Evolutionary conservation across 257 asterid genomes (phyloP).

Genomic region (Solanum peruvianum): DNA sequence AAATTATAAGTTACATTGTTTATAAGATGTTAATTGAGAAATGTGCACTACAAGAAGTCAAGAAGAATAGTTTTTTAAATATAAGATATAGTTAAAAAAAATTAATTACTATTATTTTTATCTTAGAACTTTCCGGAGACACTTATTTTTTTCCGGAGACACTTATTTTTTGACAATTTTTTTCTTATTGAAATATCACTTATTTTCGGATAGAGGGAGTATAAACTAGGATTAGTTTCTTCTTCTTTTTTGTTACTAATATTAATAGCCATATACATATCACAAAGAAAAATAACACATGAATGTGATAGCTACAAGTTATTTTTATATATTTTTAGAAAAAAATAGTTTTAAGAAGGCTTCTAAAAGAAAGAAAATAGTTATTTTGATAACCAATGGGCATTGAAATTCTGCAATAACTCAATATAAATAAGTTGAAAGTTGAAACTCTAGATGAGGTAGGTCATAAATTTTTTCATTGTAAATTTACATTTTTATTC

Average conservation of each 20-base stretch:
- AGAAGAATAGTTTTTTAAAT: neutral
- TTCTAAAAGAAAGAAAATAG: too few species aligned
- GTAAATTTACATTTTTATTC: too few species aligned
- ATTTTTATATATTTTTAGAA: neutral
- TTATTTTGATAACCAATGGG: neutral
- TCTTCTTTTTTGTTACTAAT: neutral
- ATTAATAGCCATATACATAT: neutral
- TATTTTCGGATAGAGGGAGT: too few species aligned
- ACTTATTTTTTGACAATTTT: neutral
- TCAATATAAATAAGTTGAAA: neutral
- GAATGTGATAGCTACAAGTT: neutral
- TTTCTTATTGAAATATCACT: neutral
- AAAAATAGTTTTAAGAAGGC: neutral
- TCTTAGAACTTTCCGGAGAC: neutral
- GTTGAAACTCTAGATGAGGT: neutral
- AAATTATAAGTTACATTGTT: neutral
- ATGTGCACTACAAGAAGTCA: neutral
- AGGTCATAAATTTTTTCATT: neutral
- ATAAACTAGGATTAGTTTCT: neutral
- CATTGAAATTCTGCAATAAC: neutral
- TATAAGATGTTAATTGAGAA: neutral
- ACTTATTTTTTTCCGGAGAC: neutral
- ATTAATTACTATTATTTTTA: too few species aligned
- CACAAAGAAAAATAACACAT: neutral
- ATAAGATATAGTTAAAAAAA: neutral